These are phyloP conservation scores for Solanum hybrid DNA, from an alignment of 305 asterid species.

Conservation along the genomic window DNA sequence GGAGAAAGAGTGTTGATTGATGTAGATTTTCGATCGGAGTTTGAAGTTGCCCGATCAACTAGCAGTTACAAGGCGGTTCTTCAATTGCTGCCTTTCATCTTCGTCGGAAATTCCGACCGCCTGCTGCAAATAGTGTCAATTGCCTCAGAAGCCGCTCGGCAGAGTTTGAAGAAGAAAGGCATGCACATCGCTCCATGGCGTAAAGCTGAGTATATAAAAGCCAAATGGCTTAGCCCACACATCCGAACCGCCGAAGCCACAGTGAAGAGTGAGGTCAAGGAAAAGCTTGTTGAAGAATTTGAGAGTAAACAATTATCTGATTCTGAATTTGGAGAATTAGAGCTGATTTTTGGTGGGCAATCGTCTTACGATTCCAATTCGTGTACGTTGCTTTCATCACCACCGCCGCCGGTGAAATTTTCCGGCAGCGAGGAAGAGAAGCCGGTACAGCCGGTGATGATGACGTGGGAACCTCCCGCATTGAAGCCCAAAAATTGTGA, in stretches of 20 bases:
- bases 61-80: slow-evolving; percentile 47
- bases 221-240: slow-evolving; percentile 78
- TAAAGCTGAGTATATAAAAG: slow-evolving; percentile 62
- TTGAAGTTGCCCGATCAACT: slow-evolving; percentile 88
- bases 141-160: slow-evolving; percentile 69
- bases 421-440: slow-evolving; percentile 12
- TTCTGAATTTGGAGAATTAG: slow-evolving; percentile 40
- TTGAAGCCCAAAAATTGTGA: slow-evolving; percentile 51
- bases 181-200: slow-evolving; percentile 98
- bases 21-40: slow-evolving; percentile 86
- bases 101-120: slow-evolving; percentile 79
- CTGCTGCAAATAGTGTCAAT: slow-evolving; percentile 62
- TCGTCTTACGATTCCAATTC: not conserved
- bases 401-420: slow-evolving; percentile 5
- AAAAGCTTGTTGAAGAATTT: not conserved
- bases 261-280: slow-evolving; percentile 4
- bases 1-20: slow-evolving; percentile 70
- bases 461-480: slow-evolving; percentile 82
- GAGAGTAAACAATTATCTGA: slow-evolving; percentile 5
- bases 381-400: not conserved
- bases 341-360: slow-evolving; percentile 52
- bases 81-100: slow-evolving; percentile 56
- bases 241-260: slow-evolving; percentile 23
- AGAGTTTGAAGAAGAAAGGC: slow-evolving; percentile 82
- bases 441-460: slow-evolving; percentile 15